Conservation (phyloP, 2,329 filamentous ascomycete species). For the Helotiales sp. region DNA sequence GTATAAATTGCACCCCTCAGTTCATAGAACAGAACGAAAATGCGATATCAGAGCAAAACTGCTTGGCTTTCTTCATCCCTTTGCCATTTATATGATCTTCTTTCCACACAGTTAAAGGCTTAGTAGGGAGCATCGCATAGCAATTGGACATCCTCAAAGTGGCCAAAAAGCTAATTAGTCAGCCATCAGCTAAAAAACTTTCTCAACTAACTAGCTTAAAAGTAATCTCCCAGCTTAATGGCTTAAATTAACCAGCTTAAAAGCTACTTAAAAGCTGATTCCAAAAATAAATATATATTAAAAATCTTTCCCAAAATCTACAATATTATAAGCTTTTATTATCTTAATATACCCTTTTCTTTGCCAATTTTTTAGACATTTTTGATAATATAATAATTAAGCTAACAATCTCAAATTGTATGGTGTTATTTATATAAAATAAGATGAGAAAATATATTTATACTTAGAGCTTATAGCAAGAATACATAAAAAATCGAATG, state of each 20-base stretch:
- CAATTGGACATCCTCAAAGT: neutral
- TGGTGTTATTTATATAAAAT: neutral
- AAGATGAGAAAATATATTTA: neutral
- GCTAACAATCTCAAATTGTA: neutral
- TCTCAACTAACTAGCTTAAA: neutral
- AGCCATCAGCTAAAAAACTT: no score
- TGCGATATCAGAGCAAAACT: no score
- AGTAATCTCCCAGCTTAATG: neutral
- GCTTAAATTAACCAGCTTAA: neutral
- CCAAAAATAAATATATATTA: no score
- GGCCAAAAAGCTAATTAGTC: neutral
- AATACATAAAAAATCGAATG: no score
- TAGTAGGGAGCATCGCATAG: slow-evolving; percentile 1
- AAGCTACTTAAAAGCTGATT: no score
- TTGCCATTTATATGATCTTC: no score
- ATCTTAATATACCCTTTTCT: neutral
- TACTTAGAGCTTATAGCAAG: no score
- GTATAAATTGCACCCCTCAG: no score
- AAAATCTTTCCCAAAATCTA: neutral
- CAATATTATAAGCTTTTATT: neutral
- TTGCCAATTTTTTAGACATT: neutral
- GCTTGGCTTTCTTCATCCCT: no score
- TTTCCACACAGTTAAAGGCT: neutral
- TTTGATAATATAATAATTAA: neutral
- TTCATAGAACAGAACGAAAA: no score